A percentile compares a stretch with the other conserved stretches of the same genome.
Conservation (phyloP, 306 rosid species). For the Begonia peltatifolia region DNA sequence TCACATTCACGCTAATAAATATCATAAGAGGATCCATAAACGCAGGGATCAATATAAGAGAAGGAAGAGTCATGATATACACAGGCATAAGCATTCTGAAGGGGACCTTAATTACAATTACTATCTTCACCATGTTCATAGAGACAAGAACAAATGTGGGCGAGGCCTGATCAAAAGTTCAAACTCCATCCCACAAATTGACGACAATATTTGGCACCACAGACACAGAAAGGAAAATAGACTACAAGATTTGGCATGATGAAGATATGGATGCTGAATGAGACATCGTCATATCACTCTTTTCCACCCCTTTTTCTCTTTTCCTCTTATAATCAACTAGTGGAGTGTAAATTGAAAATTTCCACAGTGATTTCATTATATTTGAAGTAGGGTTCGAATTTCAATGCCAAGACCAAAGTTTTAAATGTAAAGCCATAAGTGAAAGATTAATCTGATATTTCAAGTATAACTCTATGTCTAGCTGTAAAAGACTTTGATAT, state of each 20-base stretch:
- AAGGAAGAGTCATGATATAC: constrained; percentile 25
- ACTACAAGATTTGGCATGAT: constrained; percentile 12
- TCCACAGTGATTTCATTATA: background rate
- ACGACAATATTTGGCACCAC: constrained; percentile 20
- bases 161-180: constrained; percentile 17
- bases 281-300: background rate
- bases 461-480: background rate
- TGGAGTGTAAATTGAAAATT: background rate
- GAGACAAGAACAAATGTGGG: constrained; percentile 41
- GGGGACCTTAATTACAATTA: constrained; percentile 25
- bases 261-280: constrained; percentile 15
- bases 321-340: background rate
- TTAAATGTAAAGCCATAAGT: background rate
- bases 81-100: constrained; percentile 32
- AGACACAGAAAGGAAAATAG: constrained; percentile 22
- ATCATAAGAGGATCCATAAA: constrained; percentile 31
- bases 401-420: background rate
- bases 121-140: constrained; percentile 35
- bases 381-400: background rate
- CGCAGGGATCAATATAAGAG: constrained; percentile 22
- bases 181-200: constrained; percentile 16
- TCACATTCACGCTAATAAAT: constrained; percentile 16
- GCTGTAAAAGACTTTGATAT: background rate
- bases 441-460: background rate
- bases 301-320: background rate